Conservation (phyloP, 352 stramenopile genomes). For the Phytophthora crassamura region DNA sequence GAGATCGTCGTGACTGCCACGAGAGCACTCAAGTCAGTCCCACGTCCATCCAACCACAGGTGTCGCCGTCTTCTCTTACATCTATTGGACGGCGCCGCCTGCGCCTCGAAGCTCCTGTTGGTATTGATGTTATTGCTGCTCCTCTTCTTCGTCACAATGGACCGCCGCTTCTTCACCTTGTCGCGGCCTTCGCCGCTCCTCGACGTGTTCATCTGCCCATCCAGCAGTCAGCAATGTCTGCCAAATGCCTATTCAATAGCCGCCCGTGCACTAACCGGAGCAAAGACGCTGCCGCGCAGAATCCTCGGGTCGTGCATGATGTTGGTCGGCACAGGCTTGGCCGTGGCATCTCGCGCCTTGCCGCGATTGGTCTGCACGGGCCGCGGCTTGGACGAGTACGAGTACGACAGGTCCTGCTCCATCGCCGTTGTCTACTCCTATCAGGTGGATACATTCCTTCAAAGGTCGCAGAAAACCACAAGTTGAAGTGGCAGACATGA, state of each 20-base stretch:
- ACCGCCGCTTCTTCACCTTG: slow-evolving; percentile 45
- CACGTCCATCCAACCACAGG: not conserved
- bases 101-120: slow-evolving; percentile 37
- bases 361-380: slow-evolving; percentile 67
- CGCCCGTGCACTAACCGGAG: slow-evolving; percentile 38
- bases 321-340: slow-evolving; percentile 52
- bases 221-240: not conserved
- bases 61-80: slow-evolving; percentile 34
- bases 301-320: slow-evolving; percentile 84
- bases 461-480: slow-evolving; percentile 26
- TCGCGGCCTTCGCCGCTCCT: slow-evolving; percentile 33
- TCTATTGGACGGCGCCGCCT: slow-evolving; percentile 38
- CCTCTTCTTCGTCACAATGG: slow-evolving; percentile 27
- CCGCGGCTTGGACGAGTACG: slow-evolving; percentile 78
- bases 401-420: slow-evolving; percentile 76
- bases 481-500: not conserved
- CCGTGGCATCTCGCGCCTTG: slow-evolving; percentile 46
- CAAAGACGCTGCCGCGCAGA: slow-evolving; percentile 68
- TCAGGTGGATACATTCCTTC: slow-evolving; percentile 26
- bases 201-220: slow-evolving; percentile 16
- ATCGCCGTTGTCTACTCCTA: slow-evolving; percentile 10
- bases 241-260: not conserved
- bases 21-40: slow-evolving; percentile 1
- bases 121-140: slow-evolving; percentile 31
- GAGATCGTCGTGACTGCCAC: slow-evolving; percentile 58